Base-by-base conservation (phyloP, 1,139 yeast species). In the Pichiaceae sp. region DNA sequence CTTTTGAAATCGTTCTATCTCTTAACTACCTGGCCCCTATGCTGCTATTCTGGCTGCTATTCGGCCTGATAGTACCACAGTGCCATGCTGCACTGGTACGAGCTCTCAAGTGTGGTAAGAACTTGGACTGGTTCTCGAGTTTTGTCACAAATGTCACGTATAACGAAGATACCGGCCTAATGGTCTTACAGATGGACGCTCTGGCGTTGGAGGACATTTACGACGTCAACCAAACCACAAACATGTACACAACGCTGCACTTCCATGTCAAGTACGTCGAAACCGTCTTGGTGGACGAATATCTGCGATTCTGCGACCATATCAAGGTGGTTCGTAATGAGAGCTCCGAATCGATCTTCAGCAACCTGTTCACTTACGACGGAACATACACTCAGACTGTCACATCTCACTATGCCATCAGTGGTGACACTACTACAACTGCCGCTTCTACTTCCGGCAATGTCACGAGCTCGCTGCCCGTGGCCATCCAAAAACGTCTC, bases 201-300 rank as follows among this genome's bases (percentile, higher is more conserved):
- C 53, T 52, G 3, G 48, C 56, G 9, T 34, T 42, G 11, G 34
- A 44, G 15, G 41, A 44, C 27, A 41, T 50, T 2, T 44, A 55
- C 14, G 78, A 73, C 44, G 70, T 70, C 19, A 64, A 73, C 46
- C 16, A 40, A 3, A 54, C 64, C 3, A 67, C 77, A 2, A 70
- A 72, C 48, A 59, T 54, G 41, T 72, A 51, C 48, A 68, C 78
- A 4, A 70, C 77, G 1, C 52, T 73, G 28, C 72, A 68, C 38
- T 65, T 70, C n/a, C 59, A 62, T 29, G 41, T 56, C 3, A 60
- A 60, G 37, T 72, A 68, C 47, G 60, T 63, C 57, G 78, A 75
- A 3, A 60, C 61, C 29, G 50, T 57, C 19, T 53, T 71, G 12
- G 48, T 60, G 17, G 60, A 62, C 38, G 66, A 67, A 35, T 63